Base-by-base conservation (phyloP, 805 yeast species). In the Candida lessepsii region DNA sequence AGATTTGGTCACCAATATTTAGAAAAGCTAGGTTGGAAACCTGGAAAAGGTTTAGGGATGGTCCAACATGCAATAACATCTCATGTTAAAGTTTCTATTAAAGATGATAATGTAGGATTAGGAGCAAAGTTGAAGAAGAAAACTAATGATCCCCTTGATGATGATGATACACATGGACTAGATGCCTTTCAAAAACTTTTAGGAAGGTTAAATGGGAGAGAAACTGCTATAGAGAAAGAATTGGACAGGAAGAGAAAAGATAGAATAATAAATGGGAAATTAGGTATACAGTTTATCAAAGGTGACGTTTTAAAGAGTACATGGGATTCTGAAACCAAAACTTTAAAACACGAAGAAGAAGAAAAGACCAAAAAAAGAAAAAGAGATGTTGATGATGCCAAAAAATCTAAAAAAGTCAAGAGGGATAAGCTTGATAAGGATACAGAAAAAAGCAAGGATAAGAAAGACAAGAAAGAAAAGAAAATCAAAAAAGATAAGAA, bases 111-210 rank as follows among this genome's bases (percentile, higher is more conserved):
- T 37, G 61, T 78, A 2, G 99, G 99, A 0, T 70, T 91, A 6
- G 99, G 99, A n/a, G 86, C 95, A n/a, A 80, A 77, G 48, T 65
- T 83, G 30, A 77, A 80, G 9, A 72, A 73, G 51, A 73, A 73
- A 40, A 76, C 77, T 50, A 75, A 68, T 31, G 93, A 83, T 50
- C 86, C 78, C 48, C 80, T 82, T 51, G 88, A 83, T 51, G 76
- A 80, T 48, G 95, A 87, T 42, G 95, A 87, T 49, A 81, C 91
- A 49, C 85, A 89, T 9, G 96, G 97, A 3, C 71, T 91, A 29
- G 98, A 93, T 60, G 96, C 84, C 3, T 91, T 93, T 58, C 99
- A 91, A 66, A 75, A 95, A 51, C 76, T 91, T 33, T 68, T 91
- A 46, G 97, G 97, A 9, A 76, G 89, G 57, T 72, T 91, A 46